phyloP scores from a whole-genome alignment of 2,329 filamentous ascomycete genomes.

The Fulvia fulva region DNA sequence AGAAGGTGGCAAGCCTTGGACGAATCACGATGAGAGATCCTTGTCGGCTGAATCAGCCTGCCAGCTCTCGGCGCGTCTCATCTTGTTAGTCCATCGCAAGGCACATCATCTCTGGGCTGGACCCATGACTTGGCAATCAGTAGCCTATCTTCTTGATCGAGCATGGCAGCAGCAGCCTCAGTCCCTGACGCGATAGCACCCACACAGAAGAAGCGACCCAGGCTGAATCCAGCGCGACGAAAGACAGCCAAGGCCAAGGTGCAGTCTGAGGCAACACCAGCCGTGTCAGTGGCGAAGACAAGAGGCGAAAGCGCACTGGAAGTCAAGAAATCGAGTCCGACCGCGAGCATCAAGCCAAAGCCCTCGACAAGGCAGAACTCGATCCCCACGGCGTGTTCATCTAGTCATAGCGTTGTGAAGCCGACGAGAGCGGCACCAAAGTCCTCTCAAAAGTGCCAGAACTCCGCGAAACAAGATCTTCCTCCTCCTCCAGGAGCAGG shows the following conservation, averaged over 20 bases:
- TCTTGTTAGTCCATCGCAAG: neutral
- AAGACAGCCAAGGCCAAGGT: conserved; percentile 16
- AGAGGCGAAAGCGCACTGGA: neutral
- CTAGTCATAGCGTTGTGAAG: neutral
- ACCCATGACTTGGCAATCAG: neutral
- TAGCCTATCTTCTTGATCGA: neutral
- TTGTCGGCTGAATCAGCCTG: neutral
- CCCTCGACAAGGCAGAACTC: neutral
- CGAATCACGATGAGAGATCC: too few relatives aligned
- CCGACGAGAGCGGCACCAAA: neutral
- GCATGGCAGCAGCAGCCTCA: conserved; percentile 4
- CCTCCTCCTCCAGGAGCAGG: too few relatives aligned
- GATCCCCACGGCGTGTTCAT: neutral
- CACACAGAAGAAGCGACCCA: conserved; percentile 12
- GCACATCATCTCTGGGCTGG: neutral
- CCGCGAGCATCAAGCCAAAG: neutral
- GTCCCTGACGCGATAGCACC: neutral
- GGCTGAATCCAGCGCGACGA: conserved; percentile 23
- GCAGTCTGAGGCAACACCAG: neutral
- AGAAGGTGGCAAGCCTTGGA: too few relatives aligned
- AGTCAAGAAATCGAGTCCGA: neutral
- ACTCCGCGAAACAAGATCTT: neutral
- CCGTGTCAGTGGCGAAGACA: neutral
- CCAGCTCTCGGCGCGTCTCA: neutral
- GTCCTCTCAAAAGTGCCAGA: neutral